Base-by-base conservation (phyloP, 495 filamentous ascomycete genomes). In the Lentithecium fluviatile region DNA sequence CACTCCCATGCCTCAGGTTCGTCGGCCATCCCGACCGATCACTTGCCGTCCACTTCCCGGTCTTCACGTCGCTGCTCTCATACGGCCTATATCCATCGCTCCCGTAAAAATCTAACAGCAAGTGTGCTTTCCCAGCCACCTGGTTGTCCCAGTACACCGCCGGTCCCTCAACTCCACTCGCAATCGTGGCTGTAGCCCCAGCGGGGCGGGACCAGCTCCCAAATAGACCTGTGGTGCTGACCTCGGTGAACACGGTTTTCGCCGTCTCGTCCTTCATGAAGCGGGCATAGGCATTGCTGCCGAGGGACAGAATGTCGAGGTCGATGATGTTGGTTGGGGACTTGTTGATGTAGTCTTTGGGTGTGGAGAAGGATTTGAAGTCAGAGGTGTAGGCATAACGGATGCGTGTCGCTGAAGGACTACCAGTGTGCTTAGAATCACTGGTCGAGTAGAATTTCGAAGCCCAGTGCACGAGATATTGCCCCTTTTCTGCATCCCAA, bases 231-330 rank as follows among this genome's bases (percentile, higher is more conserved):
- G 64, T 75, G 0, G 74, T 67, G 6, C 74, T 76, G 19, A 73
- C 71, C 54, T 82, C 78, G 45, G 71, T 69, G 61, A 80, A 82
- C 25, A 81, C 79, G 3, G 74, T 79, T 55, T 79, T 81, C 6
- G 68, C 69, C 1, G 77, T 71, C 57, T 82, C 79, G 69, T 82
- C 78, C 53, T 81, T 82, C 74, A 81, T 77, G 62, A 81, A 82
- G 13, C 79, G 71, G 21, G 79, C 61, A 45, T 77, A 80, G 50
- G 60, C 71, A 45, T 71, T 64, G 6, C 75, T 0, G 47, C 52
- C 17, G 60, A 69, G 58, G 76, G 77, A 12, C 69, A 77, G 40
- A 73, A 58, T 24, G 73, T 65, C 37, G 74, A 82, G 75, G 75
- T 69, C 50, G 34, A 62, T 61, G 23, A 56, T 65, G 54, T 60